phyloP scores from a whole-genome alignment of 2,329 filamentous ascomycete species.

The Chalaropsis ovoidea region DNA sequence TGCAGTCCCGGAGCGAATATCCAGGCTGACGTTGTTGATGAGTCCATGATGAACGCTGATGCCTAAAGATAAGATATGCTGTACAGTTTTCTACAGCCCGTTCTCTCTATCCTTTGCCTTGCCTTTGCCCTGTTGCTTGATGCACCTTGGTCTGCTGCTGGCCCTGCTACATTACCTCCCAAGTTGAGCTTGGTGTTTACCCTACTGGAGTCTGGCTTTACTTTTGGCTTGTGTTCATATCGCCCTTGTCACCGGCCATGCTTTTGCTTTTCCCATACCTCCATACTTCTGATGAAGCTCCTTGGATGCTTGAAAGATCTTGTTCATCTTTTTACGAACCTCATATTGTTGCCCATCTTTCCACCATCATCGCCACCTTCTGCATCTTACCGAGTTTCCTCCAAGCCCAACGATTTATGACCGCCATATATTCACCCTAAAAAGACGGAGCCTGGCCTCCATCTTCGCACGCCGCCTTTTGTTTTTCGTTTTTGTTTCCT shows the following conservation, averaged over 20 bases:
- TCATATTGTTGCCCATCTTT: not conserved
- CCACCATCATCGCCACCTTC: not conserved
- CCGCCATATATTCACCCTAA: not conserved
- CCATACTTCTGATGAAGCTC: constrained; percentile 3
- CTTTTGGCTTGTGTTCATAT: constrained; percentile 14
- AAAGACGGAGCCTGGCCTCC: not conserved
- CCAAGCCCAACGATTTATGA: constrained; percentile 13
- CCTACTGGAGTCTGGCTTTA: not conserved
- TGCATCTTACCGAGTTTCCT: not conserved
- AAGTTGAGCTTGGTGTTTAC: constrained; percentile 5
- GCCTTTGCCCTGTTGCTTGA: not conserved
- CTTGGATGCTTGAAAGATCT: not conserved
- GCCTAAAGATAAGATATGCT: not conserved
- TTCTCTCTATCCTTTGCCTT: constrained; percentile 8
- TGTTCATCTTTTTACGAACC: not conserved
- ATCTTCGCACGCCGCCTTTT: constrained; percentile 9
- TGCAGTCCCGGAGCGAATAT: constrained; percentile 26
- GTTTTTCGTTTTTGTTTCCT: not conserved
- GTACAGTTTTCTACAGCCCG: not conserved
- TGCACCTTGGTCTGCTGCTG: not conserved
- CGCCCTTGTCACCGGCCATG: not conserved
- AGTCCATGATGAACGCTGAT: constrained; percentile 13
- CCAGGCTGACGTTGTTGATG: constrained; percentile 27
- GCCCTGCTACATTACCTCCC: not conserved
- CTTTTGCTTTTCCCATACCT: not conserved